phyloP scores from a whole-genome alignment of 495 filamentous ascomycete genomes.

The Hypoxylon rickii region DNA sequence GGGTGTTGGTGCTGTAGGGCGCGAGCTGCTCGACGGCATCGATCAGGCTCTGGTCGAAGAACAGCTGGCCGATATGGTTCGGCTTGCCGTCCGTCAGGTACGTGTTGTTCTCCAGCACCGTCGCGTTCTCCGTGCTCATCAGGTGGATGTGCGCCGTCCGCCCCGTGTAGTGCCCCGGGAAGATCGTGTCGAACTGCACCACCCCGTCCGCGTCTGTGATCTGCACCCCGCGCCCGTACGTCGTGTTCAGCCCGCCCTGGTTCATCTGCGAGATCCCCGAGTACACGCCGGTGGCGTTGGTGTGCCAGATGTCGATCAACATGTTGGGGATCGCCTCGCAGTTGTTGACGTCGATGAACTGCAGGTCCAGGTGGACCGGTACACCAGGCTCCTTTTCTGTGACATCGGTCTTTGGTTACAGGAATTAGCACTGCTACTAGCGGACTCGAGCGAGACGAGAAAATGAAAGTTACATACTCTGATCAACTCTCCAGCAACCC shows the following conservation, averaged over 20 bases:
- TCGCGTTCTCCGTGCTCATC: slow-evolving; percentile 46
- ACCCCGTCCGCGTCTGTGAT: slow-evolving; percentile 53
- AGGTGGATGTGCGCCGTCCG: slow-evolving; percentile 56
- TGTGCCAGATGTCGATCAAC: slow-evolving; percentile 55
- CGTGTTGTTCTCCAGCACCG: slow-evolving; percentile 51
- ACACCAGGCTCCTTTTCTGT: slow-evolving; percentile 53
- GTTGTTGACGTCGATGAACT: slow-evolving; percentile 58
- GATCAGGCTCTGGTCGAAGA: slow-evolving; percentile 47
- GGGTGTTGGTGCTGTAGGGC: slow-evolving; percentile 45
- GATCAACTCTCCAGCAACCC: slow-evolving; percentile 50
- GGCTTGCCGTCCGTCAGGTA: slow-evolving; percentile 50
- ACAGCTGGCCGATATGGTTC: slow-evolving; percentile 63
- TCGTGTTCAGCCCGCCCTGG: slow-evolving; percentile 50
- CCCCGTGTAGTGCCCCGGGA: slow-evolving; percentile 59
- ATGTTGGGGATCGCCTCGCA: slow-evolving; percentile 56
- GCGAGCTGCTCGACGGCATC: slow-evolving; percentile 38
- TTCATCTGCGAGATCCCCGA: slow-evolving; percentile 37
- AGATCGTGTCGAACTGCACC: slow-evolving; percentile 52
- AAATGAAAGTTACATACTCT: slow-evolving; percentile 14
- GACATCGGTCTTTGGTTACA: slow-evolving; percentile 51
- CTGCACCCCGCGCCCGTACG: slow-evolving; percentile 55
- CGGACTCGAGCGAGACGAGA: neutral
- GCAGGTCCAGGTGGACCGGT: slow-evolving; percentile 56
- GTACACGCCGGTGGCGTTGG: slow-evolving; percentile 61
- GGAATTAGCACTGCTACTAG: neutral